phyloP scores from a whole-genome alignment of 2,329 filamentous ascomycete species.

The Diaporthe velutina region DNA sequence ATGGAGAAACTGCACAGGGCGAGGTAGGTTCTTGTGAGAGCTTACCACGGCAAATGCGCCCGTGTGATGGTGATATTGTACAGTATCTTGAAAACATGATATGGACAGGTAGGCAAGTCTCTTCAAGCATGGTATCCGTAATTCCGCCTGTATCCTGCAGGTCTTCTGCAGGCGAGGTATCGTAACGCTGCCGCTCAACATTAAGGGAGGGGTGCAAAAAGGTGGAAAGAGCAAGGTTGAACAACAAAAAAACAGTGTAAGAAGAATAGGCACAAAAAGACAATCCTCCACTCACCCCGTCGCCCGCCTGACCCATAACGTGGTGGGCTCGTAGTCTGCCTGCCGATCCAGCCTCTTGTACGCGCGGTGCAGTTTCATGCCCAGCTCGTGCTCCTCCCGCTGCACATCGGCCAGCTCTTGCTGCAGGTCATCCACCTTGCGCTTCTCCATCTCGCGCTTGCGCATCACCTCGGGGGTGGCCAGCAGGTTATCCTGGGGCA shows the following conservation, averaged over 20 bases:
- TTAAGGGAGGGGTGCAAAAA: neutral
- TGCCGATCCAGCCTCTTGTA: conserved; percentile 82
- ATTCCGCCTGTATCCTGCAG: neutral
- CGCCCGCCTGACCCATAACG: conserved; percentile 83
- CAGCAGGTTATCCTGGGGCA: conserved; percentile 78
- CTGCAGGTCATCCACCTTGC: conserved; percentile 75
- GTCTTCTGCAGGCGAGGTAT: conserved; percentile 19
- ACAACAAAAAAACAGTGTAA: neutral
- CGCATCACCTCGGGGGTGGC: conserved; percentile 73
- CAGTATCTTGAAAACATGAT: conserved; percentile 26
- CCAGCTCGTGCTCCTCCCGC: conserved; percentile 83
- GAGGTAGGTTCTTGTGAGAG: neutral
- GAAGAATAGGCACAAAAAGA: neutral
- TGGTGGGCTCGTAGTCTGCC: conserved; percentile 73
- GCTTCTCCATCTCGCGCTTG: conserved; percentile 69
- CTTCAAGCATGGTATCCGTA: conserved; percentile 22
- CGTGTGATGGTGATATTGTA: conserved; percentile 22
- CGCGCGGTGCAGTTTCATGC: conserved; percentile 79
- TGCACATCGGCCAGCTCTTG: conserved; percentile 79
- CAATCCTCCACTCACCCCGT: conserved; percentile 59
- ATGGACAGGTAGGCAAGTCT: conserved; percentile 27
- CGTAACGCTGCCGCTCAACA: conserved; percentile 13
- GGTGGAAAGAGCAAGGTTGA: neutral
- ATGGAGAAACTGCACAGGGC: neutral
- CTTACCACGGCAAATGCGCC: neutral